Evolutionary conservation across 768 basidiomycete species (phyloP).

Genomic region (Auricularia sp.): DNA sequence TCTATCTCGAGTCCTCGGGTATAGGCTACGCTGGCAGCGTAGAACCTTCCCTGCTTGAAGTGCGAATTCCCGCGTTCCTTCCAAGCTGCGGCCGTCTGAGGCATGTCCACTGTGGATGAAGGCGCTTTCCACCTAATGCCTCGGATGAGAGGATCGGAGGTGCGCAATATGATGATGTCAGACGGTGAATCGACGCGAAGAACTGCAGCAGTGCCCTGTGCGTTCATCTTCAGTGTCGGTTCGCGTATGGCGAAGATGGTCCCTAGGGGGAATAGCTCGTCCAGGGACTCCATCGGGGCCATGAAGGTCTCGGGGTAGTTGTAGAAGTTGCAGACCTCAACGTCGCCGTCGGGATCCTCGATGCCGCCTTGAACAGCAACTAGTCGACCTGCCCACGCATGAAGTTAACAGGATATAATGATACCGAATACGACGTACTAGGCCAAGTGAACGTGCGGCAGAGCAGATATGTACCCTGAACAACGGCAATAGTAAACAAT

Average conservation of each 20-base stretch:
- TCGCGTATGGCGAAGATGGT: conserved; percentile 22
- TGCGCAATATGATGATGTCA: conserved; percentile 16
- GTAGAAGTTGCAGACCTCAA: conserved; percentile 14
- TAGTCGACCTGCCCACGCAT: not conserved
- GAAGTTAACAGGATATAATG: no score
- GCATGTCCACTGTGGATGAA: not conserved
- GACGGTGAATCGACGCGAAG: conserved; percentile 23
- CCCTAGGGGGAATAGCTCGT: conserved; percentile 20
- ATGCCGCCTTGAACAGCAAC: not conserved
- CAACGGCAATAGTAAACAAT: not conserved
- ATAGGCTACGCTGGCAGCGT: conserved; percentile 20
- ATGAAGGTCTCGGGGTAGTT: conserved; percentile 17
- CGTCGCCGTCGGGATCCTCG: conserved; percentile 19
- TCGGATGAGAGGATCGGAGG: conserved; percentile 7
- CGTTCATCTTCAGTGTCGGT: conserved; percentile 17
- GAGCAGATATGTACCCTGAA: not conserved
- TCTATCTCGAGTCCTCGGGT: conserved; percentile 14
- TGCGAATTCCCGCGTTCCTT: conserved; percentile 16
- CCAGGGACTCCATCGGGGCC: conserved; percentile 11
- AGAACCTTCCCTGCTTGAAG: conserved; percentile 14
- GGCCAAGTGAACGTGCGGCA: not conserved
- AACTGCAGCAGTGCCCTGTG: conserved; percentile 4
- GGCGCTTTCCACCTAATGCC: conserved; percentile 3
- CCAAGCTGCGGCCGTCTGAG: conserved; percentile 10
- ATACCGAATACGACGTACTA: not conserved